Evolutionary conservation across 495 filamentous ascomycete genomes (phyloP).

Genomic region (Margaritispora aquatica): DNA sequence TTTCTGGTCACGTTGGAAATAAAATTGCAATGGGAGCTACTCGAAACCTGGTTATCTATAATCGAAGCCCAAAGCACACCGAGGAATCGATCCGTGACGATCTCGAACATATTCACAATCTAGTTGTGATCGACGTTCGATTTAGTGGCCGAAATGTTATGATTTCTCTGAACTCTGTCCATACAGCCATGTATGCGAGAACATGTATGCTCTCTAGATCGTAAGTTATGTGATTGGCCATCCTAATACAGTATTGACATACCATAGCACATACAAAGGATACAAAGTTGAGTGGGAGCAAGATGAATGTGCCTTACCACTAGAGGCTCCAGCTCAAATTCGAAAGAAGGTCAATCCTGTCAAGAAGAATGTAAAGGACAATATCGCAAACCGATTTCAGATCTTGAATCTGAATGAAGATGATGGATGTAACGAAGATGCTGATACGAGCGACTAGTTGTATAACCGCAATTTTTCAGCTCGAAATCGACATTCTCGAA

Average conservation of each 20-base stretch:
- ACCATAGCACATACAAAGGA: conserved; percentile 65
- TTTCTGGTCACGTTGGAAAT: conserved; percentile 58
- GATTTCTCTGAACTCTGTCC: conserved; percentile 72
- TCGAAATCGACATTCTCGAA: too few relatives aligned
- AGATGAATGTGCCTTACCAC: conserved; percentile 68
- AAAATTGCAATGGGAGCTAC: conserved; percentile 69
- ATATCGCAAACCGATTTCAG: conserved; percentile 57
- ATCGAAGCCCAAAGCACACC: conserved; percentile 51
- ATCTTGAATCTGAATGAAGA: conserved; percentile 50
- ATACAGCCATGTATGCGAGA: conserved; percentile 66
- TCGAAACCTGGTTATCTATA: conserved; percentile 65
- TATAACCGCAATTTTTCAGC: neutral
- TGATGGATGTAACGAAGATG: conserved; percentile 22
- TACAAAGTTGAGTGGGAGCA: conserved; percentile 63
- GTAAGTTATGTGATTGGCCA: conserved; percentile 19
- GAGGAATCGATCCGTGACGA: conserved; percentile 63
- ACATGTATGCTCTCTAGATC: conserved; percentile 73
- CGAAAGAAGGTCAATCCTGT: conserved; percentile 28
- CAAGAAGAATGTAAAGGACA: conserved; percentile 29
- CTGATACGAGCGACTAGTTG: conserved; percentile 14
- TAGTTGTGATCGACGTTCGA: conserved; percentile 61
- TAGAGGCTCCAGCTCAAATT: conserved; percentile 28
- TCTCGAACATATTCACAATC: conserved; percentile 76
- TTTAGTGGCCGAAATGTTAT: conserved; percentile 52
- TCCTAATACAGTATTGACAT: neutral